Base-by-base conservation (phyloP, 2,329 filamentous ascomycete species). In the Sporothrix humicola region DNA sequence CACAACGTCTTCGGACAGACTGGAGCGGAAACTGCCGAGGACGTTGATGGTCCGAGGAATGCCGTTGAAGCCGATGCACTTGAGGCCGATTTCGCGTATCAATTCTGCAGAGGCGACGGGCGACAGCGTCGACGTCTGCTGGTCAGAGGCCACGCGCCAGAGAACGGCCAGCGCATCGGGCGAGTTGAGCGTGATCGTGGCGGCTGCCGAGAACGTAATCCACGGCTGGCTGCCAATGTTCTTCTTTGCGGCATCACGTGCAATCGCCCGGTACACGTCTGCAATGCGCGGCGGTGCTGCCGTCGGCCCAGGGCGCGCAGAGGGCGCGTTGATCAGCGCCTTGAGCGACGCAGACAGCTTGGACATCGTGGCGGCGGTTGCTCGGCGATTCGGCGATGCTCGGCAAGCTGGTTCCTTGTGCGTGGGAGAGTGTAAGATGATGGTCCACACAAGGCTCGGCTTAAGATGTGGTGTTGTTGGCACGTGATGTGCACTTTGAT, bases 131-230 rank as follows among this genome's bases (percentile, higher is more conserved):
- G 7, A 74, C 71, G 74, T 73, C 59, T 48, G 75, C 31, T n/a
- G 44, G 20, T 76, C 73, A 13, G 84, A 81, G 12, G 87, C 86
- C 46, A 88, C 81, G 72, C 86, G 79, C 82, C 90, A 90, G 13
- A 95, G 87, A 26, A 87, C 82, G 3, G 88, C 83, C 76, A 95
- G 88, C 2, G 92, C 92, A 73, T 92, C 91, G 31, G 93, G 93
- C 1, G 93, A 94, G 84, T 97, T 96, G 85, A 96, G 89, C 0
- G 93, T 96, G 83, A 95, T 93, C 1, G 93, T 94, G 20, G 93
- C 91, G 46, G 93, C 93, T 0, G 93, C 92, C 50, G 91, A 90
- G 52, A 93, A 82, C 17, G 89, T 87, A 17, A 93, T 81, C 91
- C 91, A 94, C 63, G 90, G 88, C 75, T 87, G 85, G 72, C 84